A percentile compares a stretch with the other conserved stretches of the same genome.
Evolutionary conservation across 2,329 filamentous ascomycete genomes (phyloP).

Genomic region (Leptoxyphium fumago): DNA sequence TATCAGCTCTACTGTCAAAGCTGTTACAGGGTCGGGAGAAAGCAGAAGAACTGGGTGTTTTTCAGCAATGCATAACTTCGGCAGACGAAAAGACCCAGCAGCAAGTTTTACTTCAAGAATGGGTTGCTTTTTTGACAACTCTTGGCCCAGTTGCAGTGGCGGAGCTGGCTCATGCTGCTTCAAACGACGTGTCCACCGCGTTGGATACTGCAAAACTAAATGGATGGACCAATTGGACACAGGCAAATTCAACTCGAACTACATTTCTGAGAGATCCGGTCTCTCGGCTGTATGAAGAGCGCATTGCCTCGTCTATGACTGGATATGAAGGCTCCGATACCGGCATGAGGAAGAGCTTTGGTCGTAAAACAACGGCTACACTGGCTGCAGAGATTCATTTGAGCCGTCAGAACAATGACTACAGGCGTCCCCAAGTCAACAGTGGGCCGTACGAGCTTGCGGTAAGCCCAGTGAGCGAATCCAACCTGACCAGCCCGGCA

Average conservation of each 20-base stretch:
- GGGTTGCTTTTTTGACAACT: slow-evolving; percentile 45
- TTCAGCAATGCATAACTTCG: slow-evolving; percentile 32
- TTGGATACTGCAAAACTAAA: slow-evolving; percentile 39
- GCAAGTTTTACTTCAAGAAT: slow-evolving; percentile 43
- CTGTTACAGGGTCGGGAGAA: slow-evolving; percentile 40
- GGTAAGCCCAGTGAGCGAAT: slow-evolving; percentile 4
- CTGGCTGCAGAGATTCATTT: slow-evolving; percentile 29
- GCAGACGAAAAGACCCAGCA: slow-evolving; percentile 37
- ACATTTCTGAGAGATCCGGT: slow-evolving; percentile 48
- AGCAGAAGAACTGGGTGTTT: slow-evolving; percentile 42
- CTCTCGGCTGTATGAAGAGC: slow-evolving; percentile 43
- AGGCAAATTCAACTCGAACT: slow-evolving; percentile 33
- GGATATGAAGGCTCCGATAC: slow-evolving; percentile 19
- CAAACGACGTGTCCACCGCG: slow-evolving; percentile 25
- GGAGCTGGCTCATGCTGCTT: slow-evolving; percentile 31
- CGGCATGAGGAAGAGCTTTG: slow-evolving; percentile 21
- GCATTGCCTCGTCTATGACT: slow-evolving; percentile 19
- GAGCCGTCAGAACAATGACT: slow-evolving; percentile 21
- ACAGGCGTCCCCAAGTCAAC: slow-evolving; percentile 23
- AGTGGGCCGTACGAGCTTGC: slow-evolving; percentile 21
- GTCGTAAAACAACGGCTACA: slow-evolving; percentile 27
- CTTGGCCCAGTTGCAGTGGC: slow-evolving; percentile 43
- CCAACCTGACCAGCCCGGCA: slow-evolving; percentile 9
- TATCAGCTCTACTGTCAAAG: slow-evolving; percentile 40
- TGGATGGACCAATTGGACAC: slow-evolving; percentile 43